phyloP scores from a whole-genome alignment of 441 rosid species.

The Adansonia madagascariensis region DNA sequence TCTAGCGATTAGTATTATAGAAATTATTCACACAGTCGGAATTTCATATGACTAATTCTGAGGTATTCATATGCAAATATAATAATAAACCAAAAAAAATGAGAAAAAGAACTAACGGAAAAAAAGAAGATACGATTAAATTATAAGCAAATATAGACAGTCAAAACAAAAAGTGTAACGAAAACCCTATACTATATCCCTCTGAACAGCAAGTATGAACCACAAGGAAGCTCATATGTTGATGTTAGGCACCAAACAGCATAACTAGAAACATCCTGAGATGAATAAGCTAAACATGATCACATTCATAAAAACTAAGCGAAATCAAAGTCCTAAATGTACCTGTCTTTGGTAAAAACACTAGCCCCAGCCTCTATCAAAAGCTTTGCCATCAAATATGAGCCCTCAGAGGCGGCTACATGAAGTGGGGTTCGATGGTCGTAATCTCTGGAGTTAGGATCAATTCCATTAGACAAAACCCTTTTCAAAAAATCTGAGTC shows the following conservation, averaged over 20 bases:
- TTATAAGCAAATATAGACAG: background rate
- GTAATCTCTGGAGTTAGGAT: conserved; percentile 85
- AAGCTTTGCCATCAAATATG: conserved; percentile 70
- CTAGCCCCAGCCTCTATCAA: conserved; percentile 83
- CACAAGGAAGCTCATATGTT: background rate
- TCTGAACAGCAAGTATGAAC: background rate
- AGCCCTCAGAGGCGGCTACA: conserved; percentile 86
- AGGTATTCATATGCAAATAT: background rate
- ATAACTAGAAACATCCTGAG: background rate
- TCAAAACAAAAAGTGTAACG: background rate
- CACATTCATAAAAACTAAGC: conserved; percentile 2
- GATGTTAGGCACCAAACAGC: background rate
- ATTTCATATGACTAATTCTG: background rate
- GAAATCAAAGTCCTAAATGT: conserved; percentile 19
- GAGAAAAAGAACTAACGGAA: background rate
- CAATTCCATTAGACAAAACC: conserved; percentile 67
- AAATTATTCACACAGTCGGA: background rate
- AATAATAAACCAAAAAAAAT: background rate
- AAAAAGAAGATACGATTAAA: background rate
- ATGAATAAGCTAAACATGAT: conserved; percentile 15
- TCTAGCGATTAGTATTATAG: background rate
- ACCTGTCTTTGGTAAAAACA: conserved; percentile 84
- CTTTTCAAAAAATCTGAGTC: conserved; percentile 78
- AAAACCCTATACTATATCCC: background rate
- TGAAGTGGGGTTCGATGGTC: conserved; percentile 93